Evolutionary conservation across 2,329 filamentous ascomycete species (phyloP), one percentile per base, ranked within the genome.

Genomic region (Botrytis byssoidea): DNA sequence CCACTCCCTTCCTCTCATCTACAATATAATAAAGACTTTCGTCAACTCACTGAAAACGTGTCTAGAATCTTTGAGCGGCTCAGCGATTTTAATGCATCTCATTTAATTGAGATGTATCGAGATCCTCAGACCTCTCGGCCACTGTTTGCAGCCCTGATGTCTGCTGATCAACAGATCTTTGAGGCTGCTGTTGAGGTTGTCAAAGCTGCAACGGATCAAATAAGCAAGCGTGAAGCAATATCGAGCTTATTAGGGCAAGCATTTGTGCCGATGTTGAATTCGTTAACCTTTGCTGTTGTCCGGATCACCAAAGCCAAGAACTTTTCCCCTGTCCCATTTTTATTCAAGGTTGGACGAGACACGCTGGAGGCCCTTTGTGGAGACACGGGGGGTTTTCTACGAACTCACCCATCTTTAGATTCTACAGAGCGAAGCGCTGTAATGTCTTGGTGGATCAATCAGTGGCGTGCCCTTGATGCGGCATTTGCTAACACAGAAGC

Each of bases 401-500:
- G 80, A 66, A 76, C 74, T 42, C 77, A 78, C 32, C 73, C 78
- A 25, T 72, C 67, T 22, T 76, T 81, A 20, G 74, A 73, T 14
- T 74, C 61, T 16, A 59, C 68, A 9, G 81, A 82, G 32, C 76
- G 76, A 88, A 89, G 75, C 83, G 91, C 73, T 12, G 70, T 81
- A 29, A 73, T 75, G 61, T 92, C 79, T 88, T 93, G 97, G 84
- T 99, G 97, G 97, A 88, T 90, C 74, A 88, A 89, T 73, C 88
- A 95, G 77, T 99, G 97, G 97, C 87, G 88, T 73, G 91, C 90
- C 64, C 86, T 98, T 61, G 91, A 91, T 60, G 91, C 92, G 73
- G 93, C 95, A 25, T 98, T 98, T 79, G 86, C 90, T 60, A 90
- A 91, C 74, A 97, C 95, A 4, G 94, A 97, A 80, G 84, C 85